phyloP scores from a whole-genome alignment of 768 basidiomycete genomes.

The Kwoniella sp. region DNA sequence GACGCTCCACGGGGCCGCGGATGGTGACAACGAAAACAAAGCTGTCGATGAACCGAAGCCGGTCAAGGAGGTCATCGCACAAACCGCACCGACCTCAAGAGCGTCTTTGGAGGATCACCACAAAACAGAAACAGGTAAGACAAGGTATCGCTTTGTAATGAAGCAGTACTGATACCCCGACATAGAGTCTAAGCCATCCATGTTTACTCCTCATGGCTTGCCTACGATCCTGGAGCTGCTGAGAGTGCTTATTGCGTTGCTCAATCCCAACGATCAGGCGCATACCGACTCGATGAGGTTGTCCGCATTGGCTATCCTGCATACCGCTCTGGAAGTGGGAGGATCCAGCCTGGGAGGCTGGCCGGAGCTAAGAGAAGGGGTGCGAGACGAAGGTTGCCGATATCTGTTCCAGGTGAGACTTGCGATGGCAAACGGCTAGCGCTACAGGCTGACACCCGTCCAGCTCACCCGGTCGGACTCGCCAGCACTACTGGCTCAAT shows the following conservation, averaged over 20 bases:
- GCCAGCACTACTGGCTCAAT: constrained; percentile 66
- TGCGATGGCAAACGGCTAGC: not conserved
- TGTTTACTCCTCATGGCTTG: constrained; percentile 65
- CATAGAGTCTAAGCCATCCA: constrained; percentile 9
- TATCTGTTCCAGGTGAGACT: constrained; percentile 72
- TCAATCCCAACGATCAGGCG: constrained; percentile 88
- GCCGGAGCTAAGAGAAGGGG: constrained; percentile 68
- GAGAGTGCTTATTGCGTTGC: constrained; percentile 87
- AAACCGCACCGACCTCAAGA: too few relatives aligned
- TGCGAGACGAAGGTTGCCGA: constrained; percentile 88
- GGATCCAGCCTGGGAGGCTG: constrained; percentile 71
- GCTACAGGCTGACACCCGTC: not conserved
- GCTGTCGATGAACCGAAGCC: constrained; percentile 3
- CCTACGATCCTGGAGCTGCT: constrained; percentile 88
- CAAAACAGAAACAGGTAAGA: constrained; percentile 1
- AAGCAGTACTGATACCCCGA: too few relatives aligned
- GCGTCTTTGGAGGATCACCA: too few relatives aligned
- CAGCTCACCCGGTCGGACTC: constrained; percentile 84
- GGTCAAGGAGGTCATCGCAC: not conserved
- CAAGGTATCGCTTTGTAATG: not conserved
- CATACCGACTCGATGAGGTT: constrained; percentile 95
- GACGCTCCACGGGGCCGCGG: too few relatives aligned
- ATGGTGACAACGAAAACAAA: constrained; percentile 46
- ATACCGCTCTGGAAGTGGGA: constrained; percentile 78
- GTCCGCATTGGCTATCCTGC: constrained; percentile 79